Base-by-base conservation (phyloP, 2,329 filamentous ascomycete genomes). In the Fusarium domesticum region DNA sequence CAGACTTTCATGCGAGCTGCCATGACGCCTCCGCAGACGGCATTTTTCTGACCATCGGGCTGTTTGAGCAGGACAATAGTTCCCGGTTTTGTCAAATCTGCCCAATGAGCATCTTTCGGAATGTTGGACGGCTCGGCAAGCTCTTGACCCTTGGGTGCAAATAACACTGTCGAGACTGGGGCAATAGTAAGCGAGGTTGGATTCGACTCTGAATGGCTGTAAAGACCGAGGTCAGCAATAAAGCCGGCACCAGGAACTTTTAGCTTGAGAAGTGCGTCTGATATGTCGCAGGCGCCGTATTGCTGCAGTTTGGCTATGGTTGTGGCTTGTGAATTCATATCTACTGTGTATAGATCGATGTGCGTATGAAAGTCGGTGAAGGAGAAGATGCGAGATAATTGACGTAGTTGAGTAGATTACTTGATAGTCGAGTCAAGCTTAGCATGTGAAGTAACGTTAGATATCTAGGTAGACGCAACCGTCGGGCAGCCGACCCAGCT, bases 11-110 rank as follows among this genome's bases (percentile, higher is more conserved):
- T 85, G 16, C 86, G 73, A 20, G 78, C 70, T 5, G 84, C 86
- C 77, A 89, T 86, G 52, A 90, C 87, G 15, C 86, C 86, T n/a
- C 87, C 87, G 6, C 87, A 75, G 6, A 87, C 76, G 6, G 86
- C 86, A 64, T 86, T 88, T 39, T 74, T 75, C 61, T 89, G 84
- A 1, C 72, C 74, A 0, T 70, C 58, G 0, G 85, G 83, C 57
- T 89, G 85, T 48, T 80, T 77, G 46, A 89, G 74, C 4, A 90
- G 69, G 4, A 83, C 78, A 41, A 89, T 74, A 2, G 81, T 84
- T 6, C 73, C 76, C 0, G 75, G 68, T 18, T 77, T 66, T 2
- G 80, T 76, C 33, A 80, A 67, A 64, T 91, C 87, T 30, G 83
- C 83, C 76, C 83, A 90, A 56, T 89, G 86, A 6, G 73, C 77